A percentile compares a stretch with the other conserved stretches of the same genome.
These are phyloP conservation scores for Hordeum pubiflorum DNA, from an alignment of 202 grass and related monocot genomes.

Conservation along the genomic window DNA sequence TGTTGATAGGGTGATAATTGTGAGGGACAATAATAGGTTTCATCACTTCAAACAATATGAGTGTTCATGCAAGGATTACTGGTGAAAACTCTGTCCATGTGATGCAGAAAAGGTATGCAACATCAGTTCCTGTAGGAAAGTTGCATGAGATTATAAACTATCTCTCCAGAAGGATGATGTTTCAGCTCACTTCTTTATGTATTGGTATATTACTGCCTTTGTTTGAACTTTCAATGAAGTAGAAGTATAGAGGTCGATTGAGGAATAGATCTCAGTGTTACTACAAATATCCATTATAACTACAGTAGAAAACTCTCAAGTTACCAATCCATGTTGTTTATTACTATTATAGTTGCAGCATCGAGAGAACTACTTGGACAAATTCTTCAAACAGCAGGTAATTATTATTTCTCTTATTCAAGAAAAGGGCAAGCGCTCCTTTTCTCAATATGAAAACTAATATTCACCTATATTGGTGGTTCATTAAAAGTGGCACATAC, in stretches of 20 bases:
- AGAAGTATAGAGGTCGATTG: neutral
- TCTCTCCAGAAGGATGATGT: neutral
- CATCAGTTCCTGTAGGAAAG: neutral
- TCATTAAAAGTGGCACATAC: neutral
- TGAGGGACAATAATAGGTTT: constrained; percentile 78
- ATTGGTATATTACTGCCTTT: neutral
- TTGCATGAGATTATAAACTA: neutral
- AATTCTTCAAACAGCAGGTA: no score
- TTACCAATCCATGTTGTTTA: neutral
- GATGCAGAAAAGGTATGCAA: constrained; percentile 22
- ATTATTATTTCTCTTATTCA: no score
- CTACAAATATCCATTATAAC: neutral
- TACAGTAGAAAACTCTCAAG: neutral
- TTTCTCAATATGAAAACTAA: neutral
- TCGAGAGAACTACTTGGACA: neutral
- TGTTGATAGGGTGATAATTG: constrained; percentile 64
- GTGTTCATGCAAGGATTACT: constrained; percentile 73
- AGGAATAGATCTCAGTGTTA: neutral
- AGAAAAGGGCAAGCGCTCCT: neutral
- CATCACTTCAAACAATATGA: constrained; percentile 70
- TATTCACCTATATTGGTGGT: neutral
- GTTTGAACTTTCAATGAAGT: neutral
- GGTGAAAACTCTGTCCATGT: constrained; percentile 34
- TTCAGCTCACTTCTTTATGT: neutral
- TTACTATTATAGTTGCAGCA: neutral